Conservation (phyloP, 805 yeast genomes). For the Candida ficus region DNA sequence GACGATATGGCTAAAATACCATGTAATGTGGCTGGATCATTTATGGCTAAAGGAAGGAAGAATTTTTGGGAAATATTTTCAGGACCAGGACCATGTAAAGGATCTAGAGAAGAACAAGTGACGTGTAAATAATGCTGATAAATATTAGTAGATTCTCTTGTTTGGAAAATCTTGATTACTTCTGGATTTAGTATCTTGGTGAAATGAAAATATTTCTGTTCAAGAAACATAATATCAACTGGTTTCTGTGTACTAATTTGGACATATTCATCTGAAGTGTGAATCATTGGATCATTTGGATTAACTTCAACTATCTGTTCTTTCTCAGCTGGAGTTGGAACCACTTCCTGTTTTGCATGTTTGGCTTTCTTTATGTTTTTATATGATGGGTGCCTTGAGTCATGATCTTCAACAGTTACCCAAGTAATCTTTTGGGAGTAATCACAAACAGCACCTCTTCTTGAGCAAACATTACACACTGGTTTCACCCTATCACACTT, state of each 20-base stretch:
- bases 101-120: constrained; percentile 12
- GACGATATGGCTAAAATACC: constrained; percentile 13
- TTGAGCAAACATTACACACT: constrained; percentile 4
- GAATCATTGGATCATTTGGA: constrained; percentile 5
- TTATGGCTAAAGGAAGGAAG: constrained; percentile 12
- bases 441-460: constrained; percentile 7
- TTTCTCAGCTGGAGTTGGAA: not conserved
- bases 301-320: not conserved
- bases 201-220: constrained; percentile 1
- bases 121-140: constrained; percentile 9
- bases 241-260: constrained; percentile 3
- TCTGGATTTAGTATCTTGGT: not conserved
- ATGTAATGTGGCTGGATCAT: constrained; percentile 12
- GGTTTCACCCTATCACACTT: constrained; percentile 10
- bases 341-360: not conserved
- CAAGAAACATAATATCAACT: not conserved
- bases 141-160: constrained; percentile 2
- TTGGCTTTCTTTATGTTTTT: not conserved
- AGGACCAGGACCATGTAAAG: constrained; percentile 13
- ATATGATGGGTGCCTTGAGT: constrained; percentile 14
- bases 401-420: constrained; percentile 7
- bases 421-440: constrained; percentile 10
- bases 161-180: constrained; percentile 2
- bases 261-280: constrained; percentile 6
- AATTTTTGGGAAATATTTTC: constrained; percentile 13